A percentile compares a stretch with the other conserved stretches of the same genome.
Conservation (phyloP, 352 stramenopile genomes). For the Phytophthora crassamura region DNA sequence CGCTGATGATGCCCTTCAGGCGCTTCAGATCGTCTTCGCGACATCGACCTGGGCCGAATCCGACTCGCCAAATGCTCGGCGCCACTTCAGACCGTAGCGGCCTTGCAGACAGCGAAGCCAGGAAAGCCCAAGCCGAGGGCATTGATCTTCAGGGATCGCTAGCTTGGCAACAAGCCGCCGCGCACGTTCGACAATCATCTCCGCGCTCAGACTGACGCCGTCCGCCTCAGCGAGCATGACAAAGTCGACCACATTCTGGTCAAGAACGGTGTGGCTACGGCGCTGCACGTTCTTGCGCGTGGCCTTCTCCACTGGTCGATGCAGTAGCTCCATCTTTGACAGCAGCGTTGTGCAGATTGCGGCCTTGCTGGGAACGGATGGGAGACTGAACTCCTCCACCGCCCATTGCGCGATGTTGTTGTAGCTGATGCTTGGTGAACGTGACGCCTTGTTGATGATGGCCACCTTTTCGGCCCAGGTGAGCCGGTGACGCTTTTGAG, state of each 20-base stretch:
- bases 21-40: too few relatives aligned
- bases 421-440: background rate
- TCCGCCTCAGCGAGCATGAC: conserved; percentile 6
- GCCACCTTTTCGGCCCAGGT: too few relatives aligned
- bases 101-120: too few relatives aligned
- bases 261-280: background rate
- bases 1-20: too few relatives aligned
- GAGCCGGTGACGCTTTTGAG: background rate
- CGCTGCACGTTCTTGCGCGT: background rate
- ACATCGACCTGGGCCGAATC: too few relatives aligned
- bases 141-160: background rate
- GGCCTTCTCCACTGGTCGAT: background rate
- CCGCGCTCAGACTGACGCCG: background rate
- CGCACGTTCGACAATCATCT: conserved; percentile 1
- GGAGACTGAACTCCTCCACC: conserved; percentile 1
- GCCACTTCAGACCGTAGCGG: too few relatives aligned
- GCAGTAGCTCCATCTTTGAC: background rate
- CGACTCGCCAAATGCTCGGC: too few relatives aligned
- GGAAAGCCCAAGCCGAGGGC: too few relatives aligned
- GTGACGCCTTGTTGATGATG: background rate
- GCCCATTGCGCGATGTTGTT: background rate
- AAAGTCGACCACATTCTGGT: conserved; percentile 9
- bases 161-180: background rate
- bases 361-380: background rate
- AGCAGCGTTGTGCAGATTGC: background rate